Conservation (phyloP, 805 yeast genomes). For the Starmerella bacillaris region DNA sequence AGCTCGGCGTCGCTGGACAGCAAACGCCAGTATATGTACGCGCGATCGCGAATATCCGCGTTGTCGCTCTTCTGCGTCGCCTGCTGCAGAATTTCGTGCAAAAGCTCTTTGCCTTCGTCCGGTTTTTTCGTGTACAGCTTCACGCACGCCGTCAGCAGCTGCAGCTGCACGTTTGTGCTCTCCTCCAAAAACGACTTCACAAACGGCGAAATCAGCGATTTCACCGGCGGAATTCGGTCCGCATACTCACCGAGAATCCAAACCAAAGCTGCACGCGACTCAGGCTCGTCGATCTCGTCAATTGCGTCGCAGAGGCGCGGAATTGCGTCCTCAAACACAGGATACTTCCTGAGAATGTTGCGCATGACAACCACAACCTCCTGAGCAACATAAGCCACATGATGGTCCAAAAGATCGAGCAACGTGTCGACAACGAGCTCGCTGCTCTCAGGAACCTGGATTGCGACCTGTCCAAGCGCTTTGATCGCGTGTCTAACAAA, state of each 20-base stretch:
- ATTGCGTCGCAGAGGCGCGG: constrained; percentile 29
- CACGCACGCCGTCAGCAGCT: constrained; percentile 57
- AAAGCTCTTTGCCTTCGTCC: constrained; percentile 41
- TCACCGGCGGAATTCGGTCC: constrained; percentile 29
- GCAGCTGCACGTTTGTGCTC: constrained; percentile 56
- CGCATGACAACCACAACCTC: constrained; percentile 62
- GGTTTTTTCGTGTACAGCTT: constrained; percentile 52
- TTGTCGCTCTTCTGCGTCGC: constrained; percentile 64
- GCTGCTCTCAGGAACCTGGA: constrained; percentile 50
- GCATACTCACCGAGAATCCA: constrained; percentile 77
- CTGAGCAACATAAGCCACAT: constrained; percentile 54
- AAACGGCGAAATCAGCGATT: constrained; percentile 27
- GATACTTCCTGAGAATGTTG: constrained; percentile 57
- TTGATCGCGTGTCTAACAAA: constrained; percentile 80
- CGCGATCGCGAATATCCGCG: constrained; percentile 78
- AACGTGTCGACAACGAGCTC: constrained; percentile 49
- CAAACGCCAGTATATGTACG: constrained; percentile 73
- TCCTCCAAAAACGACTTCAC: constrained; percentile 43
- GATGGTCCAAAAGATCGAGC: constrained; percentile 41
- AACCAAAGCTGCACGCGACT: constrained; percentile 55
- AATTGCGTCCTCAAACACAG: constrained; percentile 39
- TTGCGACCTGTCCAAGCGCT: constrained; percentile 80
- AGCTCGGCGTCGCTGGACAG: constrained; percentile 66
- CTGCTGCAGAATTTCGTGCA: constrained; percentile 56
- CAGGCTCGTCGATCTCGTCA: constrained; percentile 59